Evolutionary conservation across 140 eudicot species (phyloP).

Genomic region (Bidens hawaiensis): DNA sequence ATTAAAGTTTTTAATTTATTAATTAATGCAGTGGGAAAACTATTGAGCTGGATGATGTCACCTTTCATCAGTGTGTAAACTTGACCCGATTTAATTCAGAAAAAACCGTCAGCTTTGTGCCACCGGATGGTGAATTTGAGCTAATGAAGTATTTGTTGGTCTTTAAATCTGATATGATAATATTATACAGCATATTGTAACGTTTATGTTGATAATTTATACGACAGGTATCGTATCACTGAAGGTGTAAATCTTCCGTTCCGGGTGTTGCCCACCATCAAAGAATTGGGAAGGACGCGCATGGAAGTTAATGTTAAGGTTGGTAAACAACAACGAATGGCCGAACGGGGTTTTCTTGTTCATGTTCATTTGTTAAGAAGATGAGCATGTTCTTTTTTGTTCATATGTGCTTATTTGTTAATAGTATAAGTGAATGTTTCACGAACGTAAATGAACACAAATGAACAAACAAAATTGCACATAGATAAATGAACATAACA

Average conservation of each 20-base stretch:
- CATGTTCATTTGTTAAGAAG: too few species aligned
- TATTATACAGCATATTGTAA: neutral
- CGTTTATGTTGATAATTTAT: neutral
- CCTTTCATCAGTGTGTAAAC: constrained; percentile 98
- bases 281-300: constrained; percentile 96
- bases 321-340: constrained; percentile 12
- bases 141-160: constrained; percentile 71
- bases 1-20: neutral
- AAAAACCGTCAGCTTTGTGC: constrained; percentile 98
- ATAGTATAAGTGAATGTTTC: too few species aligned
- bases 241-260: constrained; percentile 99
- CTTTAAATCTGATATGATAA: neutral
- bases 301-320: constrained; percentile 99
- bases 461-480: too few species aligned
- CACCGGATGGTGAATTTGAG: constrained; percentile 99
- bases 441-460: too few species aligned
- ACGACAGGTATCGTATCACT: constrained; percentile 84
- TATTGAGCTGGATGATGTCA: constrained; percentile 95
- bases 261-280: constrained; percentile 95
- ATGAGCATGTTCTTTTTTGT: too few species aligned
- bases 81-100: constrained; percentile 98
- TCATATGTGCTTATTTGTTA: too few species aligned
- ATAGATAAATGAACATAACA: too few species aligned
- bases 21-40: constrained; percentile 80
- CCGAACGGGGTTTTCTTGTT: too few species aligned